A percentile compares a stretch with the other conserved stretches of the same genome.
Conservation (phyloP, 345 rosid species). For the Boechera stricta region DNA sequence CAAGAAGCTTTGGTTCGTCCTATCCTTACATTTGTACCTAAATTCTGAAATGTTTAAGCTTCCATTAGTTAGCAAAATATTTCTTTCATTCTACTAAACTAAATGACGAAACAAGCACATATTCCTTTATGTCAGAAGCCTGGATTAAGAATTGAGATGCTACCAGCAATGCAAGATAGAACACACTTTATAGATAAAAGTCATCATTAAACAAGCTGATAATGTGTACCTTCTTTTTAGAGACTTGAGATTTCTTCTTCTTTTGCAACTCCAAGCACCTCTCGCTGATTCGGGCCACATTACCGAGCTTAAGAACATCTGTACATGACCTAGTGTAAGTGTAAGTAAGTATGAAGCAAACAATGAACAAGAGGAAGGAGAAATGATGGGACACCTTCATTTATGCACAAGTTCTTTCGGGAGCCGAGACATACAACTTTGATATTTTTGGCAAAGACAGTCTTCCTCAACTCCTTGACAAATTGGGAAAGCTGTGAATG, state of each 20-base stretch:
- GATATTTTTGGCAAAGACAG: conserved; percentile 58
- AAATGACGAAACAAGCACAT: background rate
- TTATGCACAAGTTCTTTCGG: conserved; percentile 83
- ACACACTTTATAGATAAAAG: background rate
- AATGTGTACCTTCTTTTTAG: conserved; percentile 70
- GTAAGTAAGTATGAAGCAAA: conserved; percentile 29
- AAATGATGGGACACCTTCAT: conserved; percentile 61
- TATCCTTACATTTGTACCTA: conserved; percentile 60
- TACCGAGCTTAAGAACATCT: conserved; percentile 80
- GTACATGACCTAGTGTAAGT: conserved; percentile 35
- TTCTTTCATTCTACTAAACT: background rate
- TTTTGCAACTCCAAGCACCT: conserved; percentile 88
- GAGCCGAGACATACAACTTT: conserved; percentile 79
- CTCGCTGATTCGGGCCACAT: conserved; percentile 68
- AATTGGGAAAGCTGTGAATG: conserved; percentile 96
- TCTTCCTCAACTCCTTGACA: conserved; percentile 78
- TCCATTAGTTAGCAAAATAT: conserved; percentile 27
- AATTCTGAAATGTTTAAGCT: conserved; percentile 50
- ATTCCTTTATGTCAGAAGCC: background rate
- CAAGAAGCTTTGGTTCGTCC: conserved; percentile 59
- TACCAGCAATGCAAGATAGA: conserved; percentile 5
- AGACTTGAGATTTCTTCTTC: conserved; percentile 57
- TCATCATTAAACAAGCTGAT: background rate
- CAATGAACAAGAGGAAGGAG: background rate
- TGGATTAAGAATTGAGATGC: background rate